These are phyloP conservation scores for Lablab purpureus DNA, from an alignment of 306 rosid species.

Conservation along the genomic window DNA sequence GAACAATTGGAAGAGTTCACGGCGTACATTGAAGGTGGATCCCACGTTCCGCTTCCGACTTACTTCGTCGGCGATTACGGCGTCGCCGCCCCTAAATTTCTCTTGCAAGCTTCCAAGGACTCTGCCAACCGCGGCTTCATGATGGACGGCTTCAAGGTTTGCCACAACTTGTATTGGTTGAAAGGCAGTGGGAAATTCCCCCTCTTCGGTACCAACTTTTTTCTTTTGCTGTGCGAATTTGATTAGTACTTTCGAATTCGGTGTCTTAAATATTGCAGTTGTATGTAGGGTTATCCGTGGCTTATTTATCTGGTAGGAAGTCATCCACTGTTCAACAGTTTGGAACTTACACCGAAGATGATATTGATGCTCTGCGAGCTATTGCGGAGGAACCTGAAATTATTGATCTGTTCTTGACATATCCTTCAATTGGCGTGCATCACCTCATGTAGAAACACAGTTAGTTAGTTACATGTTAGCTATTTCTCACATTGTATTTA, in stretches of 20 bases:
- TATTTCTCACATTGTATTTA: not conserved
- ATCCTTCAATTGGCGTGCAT: slow-evolving; percentile 64
- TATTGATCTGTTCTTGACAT: slow-evolving; percentile 85
- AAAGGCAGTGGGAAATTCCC: slow-evolving; percentile 93
- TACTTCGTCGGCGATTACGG: slow-evolving; percentile 97
- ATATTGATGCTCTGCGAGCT: slow-evolving; percentile 86
- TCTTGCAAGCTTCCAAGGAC: slow-evolving; percentile 69
- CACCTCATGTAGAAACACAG: not conserved
- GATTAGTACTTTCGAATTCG: not conserved
- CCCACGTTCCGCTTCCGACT: slow-evolving; percentile 74
- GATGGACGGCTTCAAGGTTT: slow-evolving; percentile 86
- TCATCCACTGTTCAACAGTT: slow-evolving; percentile 67
- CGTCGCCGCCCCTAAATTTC: slow-evolving; percentile 71
- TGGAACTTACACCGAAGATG: slow-evolving; percentile 85
- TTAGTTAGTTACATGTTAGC: not conserved
- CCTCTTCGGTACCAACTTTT: slow-evolving; percentile 57
- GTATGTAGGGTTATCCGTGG: slow-evolving; percentile 72
- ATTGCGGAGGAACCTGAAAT: slow-evolving; percentile 93
- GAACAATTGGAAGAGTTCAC: slow-evolving; percentile 70
- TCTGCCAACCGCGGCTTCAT: slow-evolving; percentile 76
- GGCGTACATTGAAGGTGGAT: slow-evolving; percentile 70
- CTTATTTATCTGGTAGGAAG: slow-evolving; percentile 81
- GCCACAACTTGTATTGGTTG: slow-evolving; percentile 87
- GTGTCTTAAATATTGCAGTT: slow-evolving; percentile 35
- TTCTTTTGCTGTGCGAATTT: not conserved